Base-by-base conservation (phyloP, 225 moss, liverwort and hornwort species). In the Sphagnum contortum region DNA sequence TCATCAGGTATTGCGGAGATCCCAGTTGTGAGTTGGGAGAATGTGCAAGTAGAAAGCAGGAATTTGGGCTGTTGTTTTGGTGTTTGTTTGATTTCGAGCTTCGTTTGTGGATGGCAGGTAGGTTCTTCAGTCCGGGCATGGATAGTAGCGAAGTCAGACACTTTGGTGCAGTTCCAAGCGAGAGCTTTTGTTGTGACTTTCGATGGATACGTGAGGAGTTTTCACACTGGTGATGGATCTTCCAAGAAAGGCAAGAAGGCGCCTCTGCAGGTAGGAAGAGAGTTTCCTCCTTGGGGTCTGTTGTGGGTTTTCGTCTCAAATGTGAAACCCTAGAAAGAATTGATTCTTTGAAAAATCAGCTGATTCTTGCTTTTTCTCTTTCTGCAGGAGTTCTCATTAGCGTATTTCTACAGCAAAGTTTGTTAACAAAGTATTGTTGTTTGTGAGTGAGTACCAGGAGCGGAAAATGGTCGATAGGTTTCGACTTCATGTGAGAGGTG, bases 401-500 rank as follows among this genome's bases (percentile, higher is more conserved):
- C 29, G 29, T 29, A 29, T 29, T 29, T 0, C 29, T 29, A 29
- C 29, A 29, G 29, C 29, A 29, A 59, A 47, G 44, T 48, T 46
- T 45, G 55, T 4, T 44, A 67, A 29, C 44, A 8, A 48, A 47
- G 9, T 56, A 45, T 4, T 67, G 47, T 46, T 53, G 6, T 6
- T 4, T 66, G 3, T 5, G 6, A 29, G 8, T 5, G 47, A 3
- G 72, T 53, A 69, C 63, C 77, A 91, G 92, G 96, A 98, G 80
- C 85, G 89, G 59, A 92, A 87, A 76, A 76, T 92, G 81, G 83
- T 92, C 12, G 96, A 98, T 70, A 88, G 85, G 57, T 89, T 89
- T 70, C 80, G 88, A 12, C 56, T 98, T n/a, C 90, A 90, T 69
- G 82, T 93, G 1, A 84, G 83, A 48, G 90, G 89, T 69, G 96